Percentiles rank a stretch among this genome's conserved stretches.
Conservation (phyloP, 1,284 basidiomycete genomes). For the Taiwanofungus camphoratus region DNA sequence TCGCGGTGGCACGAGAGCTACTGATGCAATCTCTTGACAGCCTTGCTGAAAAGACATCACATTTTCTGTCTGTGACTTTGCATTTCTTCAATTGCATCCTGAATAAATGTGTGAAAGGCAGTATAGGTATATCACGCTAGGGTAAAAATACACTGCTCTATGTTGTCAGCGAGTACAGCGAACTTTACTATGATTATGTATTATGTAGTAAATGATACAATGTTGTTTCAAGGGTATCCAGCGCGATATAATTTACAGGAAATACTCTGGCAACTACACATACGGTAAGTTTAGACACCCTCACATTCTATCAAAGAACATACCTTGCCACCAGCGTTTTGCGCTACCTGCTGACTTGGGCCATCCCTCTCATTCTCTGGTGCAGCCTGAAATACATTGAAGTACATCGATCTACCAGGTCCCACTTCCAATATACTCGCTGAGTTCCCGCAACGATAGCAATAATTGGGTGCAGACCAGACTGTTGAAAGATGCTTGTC, state of each 20-base stretch:
- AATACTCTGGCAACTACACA: slow-evolving; percentile 71
- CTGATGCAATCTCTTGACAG: no score
- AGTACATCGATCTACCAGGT: slow-evolving; percentile 78
- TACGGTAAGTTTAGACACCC: no score
- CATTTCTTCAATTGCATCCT: no score
- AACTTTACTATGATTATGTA: neutral
- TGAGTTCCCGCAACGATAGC: slow-evolving; percentile 96
- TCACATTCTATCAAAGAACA: slow-evolving; percentile 14
- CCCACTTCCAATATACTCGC: slow-evolving; percentile 96
- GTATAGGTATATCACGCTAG: no score
- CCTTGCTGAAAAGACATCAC: no score
- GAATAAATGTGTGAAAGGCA: no score
- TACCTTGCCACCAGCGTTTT: slow-evolving; percentile 67
- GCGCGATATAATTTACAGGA: slow-evolving; percentile 38
- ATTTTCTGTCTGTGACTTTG: no score
- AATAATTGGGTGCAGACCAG: slow-evolving; percentile 99
- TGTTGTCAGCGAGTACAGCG: no score
- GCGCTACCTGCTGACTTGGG: slow-evolving; percentile 65
- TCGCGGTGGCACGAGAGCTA: no score
- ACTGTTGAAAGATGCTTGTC: slow-evolving; percentile 95
- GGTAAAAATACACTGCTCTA: no score
- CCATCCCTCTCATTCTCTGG: slow-evolving; percentile 94
- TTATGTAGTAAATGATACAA: neutral
- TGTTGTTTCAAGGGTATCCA: slow-evolving; percentile 11
- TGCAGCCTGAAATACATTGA: slow-evolving; percentile 98